Percentiles rank a stretch among this genome's conserved stretches.
These are phyloP conservation scores for Rhexocercosporidium sp. DNA, from an alignment of 2,329 filamentous ascomycete genomes.

Conservation along the genomic window DNA sequence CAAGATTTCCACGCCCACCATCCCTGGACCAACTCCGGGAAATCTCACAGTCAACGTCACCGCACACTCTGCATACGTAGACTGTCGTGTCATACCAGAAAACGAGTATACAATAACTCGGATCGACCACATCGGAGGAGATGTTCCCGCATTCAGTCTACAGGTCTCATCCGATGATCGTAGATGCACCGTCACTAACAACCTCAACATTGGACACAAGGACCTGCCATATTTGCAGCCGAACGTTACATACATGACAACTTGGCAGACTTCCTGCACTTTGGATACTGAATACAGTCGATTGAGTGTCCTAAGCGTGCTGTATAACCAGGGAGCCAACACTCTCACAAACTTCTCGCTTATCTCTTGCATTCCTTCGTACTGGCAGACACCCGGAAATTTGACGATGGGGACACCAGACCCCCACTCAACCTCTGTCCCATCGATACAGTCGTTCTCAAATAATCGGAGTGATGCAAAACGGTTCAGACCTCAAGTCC, in stretches of 20 bases:
- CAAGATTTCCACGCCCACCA: neutral
- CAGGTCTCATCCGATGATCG: neutral
- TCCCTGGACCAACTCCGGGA: neutral
- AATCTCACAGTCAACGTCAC: neutral
- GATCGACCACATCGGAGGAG: neutral
- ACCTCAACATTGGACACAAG: neutral
- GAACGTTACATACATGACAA: neutral
- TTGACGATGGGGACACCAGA: neutral
- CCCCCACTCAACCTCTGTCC: neutral
- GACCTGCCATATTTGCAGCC: neutral
- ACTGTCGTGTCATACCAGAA: neutral
- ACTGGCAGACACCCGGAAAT: conserved; percentile 2
- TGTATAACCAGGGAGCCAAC: neutral
- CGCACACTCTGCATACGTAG: neutral
- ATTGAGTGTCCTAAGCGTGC: neutral
- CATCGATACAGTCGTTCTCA: neutral
- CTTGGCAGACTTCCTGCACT: neutral
- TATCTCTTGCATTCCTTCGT: neutral
- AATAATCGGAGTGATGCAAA: neutral
- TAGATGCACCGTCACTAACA: neutral
- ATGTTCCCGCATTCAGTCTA: neutral
- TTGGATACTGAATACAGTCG: neutral
- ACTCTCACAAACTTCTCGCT: neutral
- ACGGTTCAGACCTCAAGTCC: neutral
- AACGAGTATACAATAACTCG: neutral